Conservation (phyloP, 2,329 filamentous ascomycete species). For the Scedosporium aurantiacum region DNA sequence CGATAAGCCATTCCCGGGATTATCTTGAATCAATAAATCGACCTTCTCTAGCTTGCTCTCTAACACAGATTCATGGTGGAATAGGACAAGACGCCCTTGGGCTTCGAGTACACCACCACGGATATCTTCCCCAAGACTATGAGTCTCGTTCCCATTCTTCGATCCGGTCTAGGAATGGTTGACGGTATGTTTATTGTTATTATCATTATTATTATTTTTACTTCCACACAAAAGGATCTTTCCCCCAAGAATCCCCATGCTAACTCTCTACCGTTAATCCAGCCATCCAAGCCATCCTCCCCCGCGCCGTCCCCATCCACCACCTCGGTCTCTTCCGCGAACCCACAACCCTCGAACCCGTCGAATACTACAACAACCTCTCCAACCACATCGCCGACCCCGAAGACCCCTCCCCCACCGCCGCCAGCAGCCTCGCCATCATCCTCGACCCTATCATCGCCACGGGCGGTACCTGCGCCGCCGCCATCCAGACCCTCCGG, state of each 20-base stretch:
- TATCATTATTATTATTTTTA: too few relatives aligned
- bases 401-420: constrained; percentile 22
- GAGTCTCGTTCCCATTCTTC: constrained; percentile 82
- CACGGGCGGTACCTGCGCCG: constrained; percentile 79
- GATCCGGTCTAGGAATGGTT: constrained; percentile 84
- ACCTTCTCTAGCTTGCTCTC: too few relatives aligned
- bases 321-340: constrained; percentile 94
- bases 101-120: constrained; percentile 60
- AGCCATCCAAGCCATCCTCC: constrained; percentile 64
- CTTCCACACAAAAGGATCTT: too few relatives aligned
- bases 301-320: constrained; percentile 69
- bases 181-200: constrained; percentile 43
- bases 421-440: constrained; percentile 53
- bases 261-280: too few relatives aligned
- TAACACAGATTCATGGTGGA: neutral
- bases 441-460: constrained; percentile 88
- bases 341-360: constrained; percentile 72
- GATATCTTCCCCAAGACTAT: constrained; percentile 54
- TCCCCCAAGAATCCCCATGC: neutral
- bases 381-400: constrained; percentile 52
- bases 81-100: constrained; percentile 70
- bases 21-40: neutral
- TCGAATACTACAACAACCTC: constrained; percentile 97
- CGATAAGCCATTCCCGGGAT: neutral
- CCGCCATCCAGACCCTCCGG: constrained; percentile 74